Percentiles rank a stretch among this genome's conserved stretches.
phyloP scores from a whole-genome alignment of 495 filamentous ascomycete genomes.

The Elaphomyces granulatus region DNA sequence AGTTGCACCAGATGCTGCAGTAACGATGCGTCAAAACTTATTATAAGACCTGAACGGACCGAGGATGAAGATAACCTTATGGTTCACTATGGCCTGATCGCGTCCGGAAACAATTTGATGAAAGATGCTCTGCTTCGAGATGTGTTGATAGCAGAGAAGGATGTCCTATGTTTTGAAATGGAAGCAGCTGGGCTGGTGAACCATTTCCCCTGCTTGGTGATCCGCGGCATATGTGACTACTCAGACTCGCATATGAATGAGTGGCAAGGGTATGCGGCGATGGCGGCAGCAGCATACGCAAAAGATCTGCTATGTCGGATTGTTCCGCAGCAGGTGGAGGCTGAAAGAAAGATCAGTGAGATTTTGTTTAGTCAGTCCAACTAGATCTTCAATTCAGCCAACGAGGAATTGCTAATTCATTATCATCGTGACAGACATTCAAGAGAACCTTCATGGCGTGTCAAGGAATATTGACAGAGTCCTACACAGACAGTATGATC shows the following conservation, averaged over 20 bases:
- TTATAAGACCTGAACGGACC: neutral
- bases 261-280: constrained; percentile 20
- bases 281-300: constrained; percentile 17
- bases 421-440: too few relatives aligned
- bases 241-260: constrained; percentile 14
- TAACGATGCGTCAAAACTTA: neutral
- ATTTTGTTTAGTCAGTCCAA: too few relatives aligned
- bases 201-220: constrained; percentile 10
- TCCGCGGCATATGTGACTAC: constrained; percentile 19
- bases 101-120: constrained; percentile 16
- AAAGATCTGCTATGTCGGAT: constrained; percentile 13
- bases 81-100: constrained; percentile 18
- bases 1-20: neutral
- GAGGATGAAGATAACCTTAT: constrained; percentile 8
- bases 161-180: constrained; percentile 15
- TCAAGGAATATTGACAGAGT: neutral
- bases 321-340: neutral
- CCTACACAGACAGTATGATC: constrained; percentile 1
- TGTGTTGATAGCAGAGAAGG: constrained; percentile 6
- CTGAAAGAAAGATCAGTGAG: neutral
- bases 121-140: constrained; percentile 12
- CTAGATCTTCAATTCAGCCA: too few relatives aligned
- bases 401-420: too few relatives aligned
- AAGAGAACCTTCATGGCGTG: too few relatives aligned
- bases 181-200: constrained; percentile 13